phyloP scores from a whole-genome alignment of 2,329 filamentous ascomycete genomes.

The Truncatella angustata region DNA sequence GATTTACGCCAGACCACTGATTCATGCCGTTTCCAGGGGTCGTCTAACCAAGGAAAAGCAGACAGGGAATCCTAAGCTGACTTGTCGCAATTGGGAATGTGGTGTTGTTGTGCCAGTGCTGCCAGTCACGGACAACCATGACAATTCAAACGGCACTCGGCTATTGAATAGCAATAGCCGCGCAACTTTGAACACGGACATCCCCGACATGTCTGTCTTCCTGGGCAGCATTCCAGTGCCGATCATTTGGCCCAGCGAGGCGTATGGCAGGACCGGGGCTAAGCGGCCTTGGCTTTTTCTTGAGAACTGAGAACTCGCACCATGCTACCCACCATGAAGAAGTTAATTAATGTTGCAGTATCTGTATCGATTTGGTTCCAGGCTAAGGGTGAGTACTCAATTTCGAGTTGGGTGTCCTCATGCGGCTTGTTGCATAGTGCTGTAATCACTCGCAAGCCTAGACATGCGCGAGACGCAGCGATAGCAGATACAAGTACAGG shows the following conservation, averaged over 20 bases:
- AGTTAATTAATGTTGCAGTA: too few species aligned
- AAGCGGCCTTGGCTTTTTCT: slow-evolving; percentile 30
- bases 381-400: too few species aligned
- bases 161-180: slow-evolving; percentile 13
- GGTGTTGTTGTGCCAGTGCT: slow-evolving; percentile 70
- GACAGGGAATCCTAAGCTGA: slow-evolving; percentile 70
- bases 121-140: slow-evolving; percentile 32
- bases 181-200: slow-evolving; percentile 13
- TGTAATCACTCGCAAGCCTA: too few species aligned
- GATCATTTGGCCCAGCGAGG: slow-evolving; percentile 36
- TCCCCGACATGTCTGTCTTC: slow-evolving; percentile 26
- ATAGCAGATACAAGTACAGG: too few species aligned
- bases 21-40: slow-evolving; percentile 55
- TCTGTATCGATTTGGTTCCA: too few species aligned
- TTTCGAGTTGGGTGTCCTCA: too few species aligned
- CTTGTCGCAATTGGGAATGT: slow-evolving; percentile 92
- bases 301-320: slow-evolving; percentile 18
- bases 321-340: too few species aligned
- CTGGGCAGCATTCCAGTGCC: slow-evolving; percentile 39
- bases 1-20: background rate
- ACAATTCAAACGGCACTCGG: too few species aligned
- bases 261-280: slow-evolving; percentile 23
- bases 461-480: too few species aligned
- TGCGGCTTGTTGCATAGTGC: background rate
- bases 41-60: slow-evolving; percentile 67